A percentile compares a stretch with the other conserved stretches of the same genome.
These are phyloP conservation scores for Cyclocybe cylindracea DNA, from an alignment of 768 basidiomycete species.

Conservation along the genomic window DNA sequence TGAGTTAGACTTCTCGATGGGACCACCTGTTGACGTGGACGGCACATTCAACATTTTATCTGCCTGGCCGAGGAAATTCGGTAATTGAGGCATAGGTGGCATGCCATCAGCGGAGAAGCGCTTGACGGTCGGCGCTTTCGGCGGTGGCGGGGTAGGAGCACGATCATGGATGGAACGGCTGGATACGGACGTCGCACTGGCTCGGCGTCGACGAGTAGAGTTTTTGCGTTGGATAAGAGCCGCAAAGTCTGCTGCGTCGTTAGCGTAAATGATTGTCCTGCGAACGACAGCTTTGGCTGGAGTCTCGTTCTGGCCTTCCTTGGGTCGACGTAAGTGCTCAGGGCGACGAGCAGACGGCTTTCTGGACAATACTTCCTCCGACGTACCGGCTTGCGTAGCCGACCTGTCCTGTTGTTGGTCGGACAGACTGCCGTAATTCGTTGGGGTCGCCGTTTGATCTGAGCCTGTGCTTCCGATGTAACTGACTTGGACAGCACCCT, in stretches of 20 bases:
- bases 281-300: slow-evolving; percentile 59
- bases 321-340: slow-evolving; percentile 41
- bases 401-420: slow-evolving; percentile 10
- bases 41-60: slow-evolving; percentile 41
- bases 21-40: slow-evolving; percentile 35
- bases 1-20: slow-evolving; percentile 67
- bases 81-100: slow-evolving; percentile 70
- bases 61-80: slow-evolving; percentile 48
- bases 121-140: slow-evolving; percentile 49
- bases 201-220: slow-evolving; percentile 60
- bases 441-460: slow-evolving; percentile 29
- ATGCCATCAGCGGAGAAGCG: slow-evolving; percentile 69
- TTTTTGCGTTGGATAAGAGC: slow-evolving; percentile 55
- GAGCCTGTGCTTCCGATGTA: slow-evolving; percentile 29
- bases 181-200: slow-evolving; percentile 61
- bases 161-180: slow-evolving; percentile 79
- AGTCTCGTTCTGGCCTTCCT: slow-evolving; percentile 37
- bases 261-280: slow-evolving; percentile 79
- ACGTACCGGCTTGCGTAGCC: slow-evolving; percentile 12
- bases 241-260: slow-evolving; percentile 65
- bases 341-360: slow-evolving; percentile 36
- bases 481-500: slow-evolving; percentile 20
- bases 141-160: slow-evolving; percentile 84
- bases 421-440: slow-evolving; percentile 15
- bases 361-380: slow-evolving; percentile 31